phyloP scores from a whole-genome alignment of 2,329 filamentous ascomycete species.

The Metarhizium brunneum region DNA sequence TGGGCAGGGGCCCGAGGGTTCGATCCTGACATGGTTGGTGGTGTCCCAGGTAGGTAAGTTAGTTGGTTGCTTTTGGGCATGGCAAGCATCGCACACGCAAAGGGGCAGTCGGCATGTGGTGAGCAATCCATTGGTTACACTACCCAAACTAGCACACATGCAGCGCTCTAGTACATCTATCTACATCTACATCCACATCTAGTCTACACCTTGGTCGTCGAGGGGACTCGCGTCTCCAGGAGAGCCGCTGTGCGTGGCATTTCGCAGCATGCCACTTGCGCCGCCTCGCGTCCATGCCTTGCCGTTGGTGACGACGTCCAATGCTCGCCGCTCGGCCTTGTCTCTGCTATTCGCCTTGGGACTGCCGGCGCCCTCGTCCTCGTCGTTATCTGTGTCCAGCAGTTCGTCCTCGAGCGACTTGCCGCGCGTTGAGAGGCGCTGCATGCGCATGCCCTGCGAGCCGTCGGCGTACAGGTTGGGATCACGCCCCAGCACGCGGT shows the following conservation, averaged over 20 bases:
- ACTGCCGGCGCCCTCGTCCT: constrained; percentile 16
- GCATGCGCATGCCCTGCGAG: constrained; percentile 34
- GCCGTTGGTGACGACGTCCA: constrained; percentile 7
- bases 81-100: too few species aligned
- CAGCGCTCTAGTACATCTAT: too few species aligned
- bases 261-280: constrained; percentile 33
- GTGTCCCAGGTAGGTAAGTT: too few species aligned
- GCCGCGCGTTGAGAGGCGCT: constrained; percentile 36
- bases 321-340: background rate
- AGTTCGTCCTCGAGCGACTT: constrained; percentile 34
- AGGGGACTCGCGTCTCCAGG: background rate
- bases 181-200: background rate
- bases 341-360: background rate
- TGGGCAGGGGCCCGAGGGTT: too few species aligned
- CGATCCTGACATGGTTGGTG: too few species aligned
- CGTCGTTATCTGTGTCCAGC: constrained; percentile 29
- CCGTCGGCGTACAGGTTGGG: constrained; percentile 45
- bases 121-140: too few species aligned
- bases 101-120: too few species aligned
- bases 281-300: constrained; percentile 29
- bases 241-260: constrained; percentile 16
- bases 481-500: constrained; percentile 48
- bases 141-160: too few species aligned
- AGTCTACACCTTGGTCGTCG: background rate
- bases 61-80: too few species aligned